A percentile compares a stretch with the other conserved stretches of the same genome.
phyloP scores from a whole-genome alignment of 176 grass and related monocot genomes.

The Canna indica region DNA sequence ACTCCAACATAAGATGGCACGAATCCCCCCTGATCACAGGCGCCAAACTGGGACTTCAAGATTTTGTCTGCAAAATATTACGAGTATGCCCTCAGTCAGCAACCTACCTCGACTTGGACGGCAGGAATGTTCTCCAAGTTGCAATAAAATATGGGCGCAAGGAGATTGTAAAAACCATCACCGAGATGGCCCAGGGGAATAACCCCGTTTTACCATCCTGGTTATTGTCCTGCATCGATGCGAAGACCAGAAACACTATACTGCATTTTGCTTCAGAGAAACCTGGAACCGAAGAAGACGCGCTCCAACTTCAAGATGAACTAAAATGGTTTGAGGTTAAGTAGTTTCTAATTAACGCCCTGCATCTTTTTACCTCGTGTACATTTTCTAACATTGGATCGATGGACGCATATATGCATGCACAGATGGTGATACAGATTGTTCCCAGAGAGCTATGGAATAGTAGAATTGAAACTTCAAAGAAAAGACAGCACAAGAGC shows the following conservation, averaged over 20 bases:
- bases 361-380: too few species aligned
- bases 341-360: too few species aligned
- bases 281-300: not conserved
- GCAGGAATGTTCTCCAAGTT: slow-evolving; percentile 27
- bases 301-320: slow-evolving; percentile 24
- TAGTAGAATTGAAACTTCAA: not conserved
- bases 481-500: slow-evolving; percentile 21
- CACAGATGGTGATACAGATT: slow-evolving; percentile 18
- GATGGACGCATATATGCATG: too few species aligned
- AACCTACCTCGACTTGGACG: slow-evolving; percentile 2
- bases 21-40: slow-evolving; percentile 17
- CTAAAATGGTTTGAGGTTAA: slow-evolving; percentile 28
- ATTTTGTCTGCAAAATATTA: slow-evolving; percentile 23
- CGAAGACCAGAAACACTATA: slow-evolving; percentile 22
- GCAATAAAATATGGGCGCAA: slow-evolving; percentile 12
- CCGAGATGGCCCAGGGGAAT: not conserved
- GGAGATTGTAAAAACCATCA: slow-evolving; percentile 17
- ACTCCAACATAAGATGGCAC: slow-evolving; percentile 7
- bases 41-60: slow-evolving; percentile 24
- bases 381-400: too few species aligned
- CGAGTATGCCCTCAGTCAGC: slow-evolving; percentile 7
- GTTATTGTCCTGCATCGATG: slow-evolving; percentile 3
- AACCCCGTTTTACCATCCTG: slow-evolving; percentile 17
- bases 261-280: slow-evolving; percentile 23
- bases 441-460: slow-evolving; percentile 13